Evolutionary conservation across 225 moss, liverwort and hornwort genomes (phyloP), one percentile per base, ranked within the genome.

Genomic region (Neckera pumila): DNA sequence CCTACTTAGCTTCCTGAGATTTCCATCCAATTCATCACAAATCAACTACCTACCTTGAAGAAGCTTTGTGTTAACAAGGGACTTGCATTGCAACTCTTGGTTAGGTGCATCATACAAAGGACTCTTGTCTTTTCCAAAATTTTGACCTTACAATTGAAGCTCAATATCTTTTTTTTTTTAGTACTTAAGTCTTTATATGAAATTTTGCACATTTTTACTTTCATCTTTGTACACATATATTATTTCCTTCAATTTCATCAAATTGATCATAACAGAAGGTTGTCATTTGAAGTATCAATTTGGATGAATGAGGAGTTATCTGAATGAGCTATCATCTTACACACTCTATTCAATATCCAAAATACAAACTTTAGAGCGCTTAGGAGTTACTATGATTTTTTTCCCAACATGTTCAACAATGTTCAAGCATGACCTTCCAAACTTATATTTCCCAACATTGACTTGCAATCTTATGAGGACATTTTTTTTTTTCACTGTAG

Each of bases 31-130:
- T 28, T 6, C 1, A 73, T 30, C 1, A 18, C 18, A 74, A 45
- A 30, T 45, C 0, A 0, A 74, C 18, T 16, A 31, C 4, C 10
- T 30, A 11, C 7, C 0, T 47, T 3, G 0, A 45, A 0, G 5
- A 47, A 47, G 1, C 17, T 45, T 74, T 30, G 10, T 17, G 0
- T 6, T 43, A 45, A 6, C 2, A 10, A 0, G 0, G 0, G 6
- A 0, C 28, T 72, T 72, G 17, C 3, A 43, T 25, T 43, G 3
- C 3, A 17, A 6, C 8, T 45, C 0, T 73, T 45, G 0, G 0
- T 27, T 0, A 26, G 0, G 6, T 43, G 3, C 72, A 27, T 43
- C 6, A 16, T 0, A 10, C 6, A 14, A 45, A 43, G 0, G 10
- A 28, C 28, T 45, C 17, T 43, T 0, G 1, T 70, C 25, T 43